These are phyloP conservation scores for Choiromyces venosus DNA, from an alignment of 495 filamentous ascomycete genomes.

Conservation along the genomic window DNA sequence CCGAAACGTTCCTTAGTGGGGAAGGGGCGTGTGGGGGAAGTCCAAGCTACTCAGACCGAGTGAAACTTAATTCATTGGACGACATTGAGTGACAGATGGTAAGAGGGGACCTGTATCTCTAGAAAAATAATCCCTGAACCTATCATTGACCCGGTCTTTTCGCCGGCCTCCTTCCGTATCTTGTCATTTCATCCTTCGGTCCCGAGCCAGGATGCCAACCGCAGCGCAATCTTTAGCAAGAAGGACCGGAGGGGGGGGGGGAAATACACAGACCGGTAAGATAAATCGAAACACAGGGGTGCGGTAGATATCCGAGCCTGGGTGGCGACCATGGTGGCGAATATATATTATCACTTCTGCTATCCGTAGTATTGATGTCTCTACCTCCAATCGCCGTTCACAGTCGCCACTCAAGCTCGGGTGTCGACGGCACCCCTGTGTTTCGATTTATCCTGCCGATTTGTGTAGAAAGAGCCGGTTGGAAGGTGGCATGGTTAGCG, in stretches of 20 bases:
- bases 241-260: neutral
- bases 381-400: too few species aligned
- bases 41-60: neutral
- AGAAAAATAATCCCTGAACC: neutral
- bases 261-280: too few species aligned
- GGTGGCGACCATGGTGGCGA: too few species aligned
- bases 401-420: too few species aligned
- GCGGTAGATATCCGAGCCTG: too few species aligned
- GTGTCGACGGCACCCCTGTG: too few species aligned
- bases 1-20: neutral
- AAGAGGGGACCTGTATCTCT: neutral
- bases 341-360: too few species aligned
- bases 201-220: neutral
- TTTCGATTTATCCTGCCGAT: too few species aligned
- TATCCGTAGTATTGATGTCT: too few species aligned
- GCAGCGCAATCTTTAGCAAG: neutral
- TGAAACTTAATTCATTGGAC: neutral
- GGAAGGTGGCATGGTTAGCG: neutral
- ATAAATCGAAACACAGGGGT: too few species aligned
- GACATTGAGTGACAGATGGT: neutral
- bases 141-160: conserved; percentile 4
- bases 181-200: neutral
- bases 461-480: neutral
- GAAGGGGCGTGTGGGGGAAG: neutral
- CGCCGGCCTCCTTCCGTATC: neutral